phyloP scores from a whole-genome alignment of 148 eudicot species.

The Rhododendron simsii region DNA sequence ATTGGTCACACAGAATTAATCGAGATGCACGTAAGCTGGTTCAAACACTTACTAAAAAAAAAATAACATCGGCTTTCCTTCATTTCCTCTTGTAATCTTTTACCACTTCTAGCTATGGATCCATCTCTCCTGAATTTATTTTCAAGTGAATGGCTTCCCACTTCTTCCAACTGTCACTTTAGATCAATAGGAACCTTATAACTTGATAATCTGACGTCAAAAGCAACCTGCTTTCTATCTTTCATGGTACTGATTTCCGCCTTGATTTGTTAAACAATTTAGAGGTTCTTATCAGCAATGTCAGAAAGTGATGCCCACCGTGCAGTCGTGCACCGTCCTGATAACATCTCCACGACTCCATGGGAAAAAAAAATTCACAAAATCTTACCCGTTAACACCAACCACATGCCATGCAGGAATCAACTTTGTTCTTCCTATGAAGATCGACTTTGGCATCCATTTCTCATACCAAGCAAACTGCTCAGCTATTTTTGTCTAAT shows the following conservation, averaged over 20 bases:
- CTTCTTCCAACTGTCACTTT: neutral
- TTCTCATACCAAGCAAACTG: neutral
- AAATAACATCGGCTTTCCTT: neutral
- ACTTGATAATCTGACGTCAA: neutral
- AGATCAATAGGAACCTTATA: neutral
- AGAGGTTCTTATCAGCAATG: neutral
- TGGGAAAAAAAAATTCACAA: neutral
- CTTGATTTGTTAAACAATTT: neutral
- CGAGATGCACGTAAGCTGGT: too few species aligned
- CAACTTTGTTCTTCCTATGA: neutral
- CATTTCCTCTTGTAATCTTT: constrained; percentile 1
- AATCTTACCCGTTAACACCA: neutral
- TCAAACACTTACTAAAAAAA: too few species aligned
- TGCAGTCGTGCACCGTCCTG: constrained; percentile 1
- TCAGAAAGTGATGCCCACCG: neutral
- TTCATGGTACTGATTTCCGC: neutral
- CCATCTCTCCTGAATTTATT: neutral
- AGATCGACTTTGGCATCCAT: neutral
- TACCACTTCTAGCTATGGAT: neutral
- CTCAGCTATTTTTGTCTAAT: neutral
- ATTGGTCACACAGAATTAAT: too few species aligned
- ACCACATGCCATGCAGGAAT: neutral
- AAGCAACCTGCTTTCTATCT: constrained; percentile 2
- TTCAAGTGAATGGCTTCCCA: neutral
- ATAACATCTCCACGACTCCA: neutral